Base-by-base conservation (phyloP, 192 early-diverging fungal genomes). In the Rhizophagus clarus region DNA sequence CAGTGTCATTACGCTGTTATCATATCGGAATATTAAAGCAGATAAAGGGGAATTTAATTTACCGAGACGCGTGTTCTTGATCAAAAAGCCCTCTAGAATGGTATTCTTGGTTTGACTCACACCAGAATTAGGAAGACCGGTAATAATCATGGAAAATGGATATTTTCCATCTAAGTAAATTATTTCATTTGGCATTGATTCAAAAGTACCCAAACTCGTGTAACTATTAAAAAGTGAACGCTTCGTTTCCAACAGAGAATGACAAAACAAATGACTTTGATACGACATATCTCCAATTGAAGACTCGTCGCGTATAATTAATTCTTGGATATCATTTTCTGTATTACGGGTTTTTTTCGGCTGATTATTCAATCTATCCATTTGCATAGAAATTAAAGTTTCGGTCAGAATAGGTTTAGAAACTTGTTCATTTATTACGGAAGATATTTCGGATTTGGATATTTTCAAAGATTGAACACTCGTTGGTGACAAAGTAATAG, bases 21-120 rank as follows among this genome's bases (percentile, higher is more conserved):
- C 71, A 47, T 45, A 73, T 73, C 71, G 34, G 17, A 73, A 47
- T 40, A 73, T 40, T 47, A 73, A 37, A 15, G 71, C 37, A 49
- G 37, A 73, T 24, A 24, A 45, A 15, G 24, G 22, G 17, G 42
- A 24, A 14, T 45, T 26, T 47, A 47, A 47, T 40, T 73, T 73
- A 6, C 34, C 42, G 17, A 73, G 26, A 26, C 37, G 37, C 37
- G 71, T 26, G 12, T 73, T 73, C 9, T 47, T 26, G 4, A 73
- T 73, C 24, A 73, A 26, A 26, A n/a, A 73, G 6, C 71, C 71
- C 12, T 73, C 71, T 28, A 73, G 24, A 2, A 73, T 47, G 24
- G 37, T 37, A 12, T 45, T 26, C 37, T 42, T 37, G 24, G 42
- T 73, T 45, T 73, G 32, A 45, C 14, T 37, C 32, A 73, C 37